Percentiles rank a stretch among this genome's conserved stretches.
Evolutionary conservation across 352 stramenopile genomes (phyloP).

Genomic region (Thalassiosira sp.): DNA sequence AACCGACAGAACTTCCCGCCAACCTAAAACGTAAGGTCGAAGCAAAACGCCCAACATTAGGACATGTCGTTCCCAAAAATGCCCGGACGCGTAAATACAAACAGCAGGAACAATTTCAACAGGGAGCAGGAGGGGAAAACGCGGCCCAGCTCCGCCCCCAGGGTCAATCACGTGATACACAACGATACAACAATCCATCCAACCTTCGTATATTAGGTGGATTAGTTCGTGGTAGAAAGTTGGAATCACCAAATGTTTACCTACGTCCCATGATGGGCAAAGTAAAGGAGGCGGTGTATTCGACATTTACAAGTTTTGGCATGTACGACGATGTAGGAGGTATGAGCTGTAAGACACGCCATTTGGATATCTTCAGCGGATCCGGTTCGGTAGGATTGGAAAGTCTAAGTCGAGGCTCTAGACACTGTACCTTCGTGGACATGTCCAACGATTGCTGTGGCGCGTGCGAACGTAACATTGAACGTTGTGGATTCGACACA

Average conservation of each 20-base stretch:
- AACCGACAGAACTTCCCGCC: slow-evolving; percentile 50
- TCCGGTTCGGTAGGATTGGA: slow-evolving; percentile 86
- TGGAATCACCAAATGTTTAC: slow-evolving; percentile 84
- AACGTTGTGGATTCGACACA: slow-evolving; percentile 65
- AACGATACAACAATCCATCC: slow-evolving; percentile 74
- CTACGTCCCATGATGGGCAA: slow-evolving; percentile 90
- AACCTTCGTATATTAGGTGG: slow-evolving; percentile 80
- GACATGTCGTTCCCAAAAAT: slow-evolving; percentile 74
- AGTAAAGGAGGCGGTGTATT: slow-evolving; percentile 86
- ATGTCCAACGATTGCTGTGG: slow-evolving; percentile 83
- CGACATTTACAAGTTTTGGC: slow-evolving; percentile 83
- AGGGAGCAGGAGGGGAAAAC: slow-evolving; percentile 60
- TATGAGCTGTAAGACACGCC: slow-evolving; percentile 34
- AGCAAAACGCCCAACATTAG: slow-evolving; percentile 64
- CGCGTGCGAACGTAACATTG: slow-evolving; percentile 73
- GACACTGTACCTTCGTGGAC: slow-evolving; percentile 86
- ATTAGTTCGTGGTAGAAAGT: slow-evolving; percentile 58
- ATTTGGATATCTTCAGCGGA: slow-evolving; percentile 88
- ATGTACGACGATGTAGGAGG: slow-evolving; percentile 74
- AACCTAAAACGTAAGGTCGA: slow-evolving; percentile 73
- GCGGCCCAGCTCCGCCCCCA: slow-evolving; percentile 67
- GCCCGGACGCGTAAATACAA: slow-evolving; percentile 34
- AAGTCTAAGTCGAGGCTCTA: slow-evolving; percentile 80
- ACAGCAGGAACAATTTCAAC: slow-evolving; percentile 9
- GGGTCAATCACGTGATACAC: slow-evolving; percentile 58